Evolutionary conservation across 2,329 filamentous ascomycete genomes (phyloP), one percentile per base, ranked within the genome.

Genomic region (Penicillium sp.): DNA sequence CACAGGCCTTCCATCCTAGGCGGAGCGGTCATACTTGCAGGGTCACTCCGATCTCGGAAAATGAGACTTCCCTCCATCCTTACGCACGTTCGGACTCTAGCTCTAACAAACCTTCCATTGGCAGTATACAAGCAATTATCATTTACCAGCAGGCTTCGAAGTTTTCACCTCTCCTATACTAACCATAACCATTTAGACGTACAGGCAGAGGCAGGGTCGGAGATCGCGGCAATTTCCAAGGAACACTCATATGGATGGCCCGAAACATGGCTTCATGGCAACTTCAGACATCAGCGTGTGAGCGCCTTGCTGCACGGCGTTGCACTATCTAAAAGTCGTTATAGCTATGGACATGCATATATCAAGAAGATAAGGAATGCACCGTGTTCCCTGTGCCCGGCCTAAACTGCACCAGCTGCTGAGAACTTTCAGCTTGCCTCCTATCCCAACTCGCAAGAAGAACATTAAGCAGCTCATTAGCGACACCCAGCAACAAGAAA

Each of bases 381-480:
- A 39, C 27, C 15, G 52, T 51, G 21, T 51, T 34, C 29, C 12
- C 47, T 29, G 52, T 21, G 3, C 41, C 35, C 3, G 47, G 40
- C 18, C 16, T 51, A 23, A 50, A 46, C 8, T 49, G 44, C 32
- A 48, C 47, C 42, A 57, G 42, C 53, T 56, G 52, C 37, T 50
- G 53, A 21, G 35, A 40, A 10, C 25, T 41, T 25, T 51, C 48
- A 13, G 38, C 40, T 39, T 54, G 40, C 23, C 23, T 54, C 13
- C 58, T 54, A 47, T 61, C 59, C 55, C 58, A 61, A 23, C 41
- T 56, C 21, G 58, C 59, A 39, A 61, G 44, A 21, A 18, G 18
- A 18, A 18, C 18, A 18, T 18, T 18, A 18, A 18, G 18, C 18
- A 18, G 18, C 18, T 18, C 18, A 18, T 18, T 18, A 18, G 18